Base-by-base conservation (phyloP, 495 filamentous ascomycete species). In the Penicillium herquei region DNA sequence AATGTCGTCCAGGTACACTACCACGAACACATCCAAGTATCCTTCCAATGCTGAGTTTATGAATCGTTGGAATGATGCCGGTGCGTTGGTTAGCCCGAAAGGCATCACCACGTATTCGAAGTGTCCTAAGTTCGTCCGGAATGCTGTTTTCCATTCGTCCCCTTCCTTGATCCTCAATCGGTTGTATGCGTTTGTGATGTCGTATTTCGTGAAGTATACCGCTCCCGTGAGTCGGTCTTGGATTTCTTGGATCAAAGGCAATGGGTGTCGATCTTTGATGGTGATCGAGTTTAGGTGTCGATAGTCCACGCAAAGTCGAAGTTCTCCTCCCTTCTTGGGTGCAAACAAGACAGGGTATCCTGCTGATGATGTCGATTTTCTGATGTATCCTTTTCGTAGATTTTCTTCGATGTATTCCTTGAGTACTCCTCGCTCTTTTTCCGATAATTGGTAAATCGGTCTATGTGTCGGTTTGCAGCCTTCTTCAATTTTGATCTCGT, bases 301-400 rank as follows among this genome's bases (percentile, higher is more conserved):
- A 49, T 78, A 83, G 44, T 83, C 68, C 0, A 81, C 58, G 65
- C 68, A 83, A 37, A 85, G 57, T 0, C 66, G 48, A 0, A 80
- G 35, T 0, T 69, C 67, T 39, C 70, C 67, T 18, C 65, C 59
- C 1, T 46, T 49, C 48, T 79, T 81, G 2, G 30, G 12, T 0
- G 60, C 64, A 37, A 80, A 71, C 0, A 80, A 45, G 11, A 81
- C 61, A 11, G 61, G 70, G 0, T 66, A 63, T 0, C 58, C 61
- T 6, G 44, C 63, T 0, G 52, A 56, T 1, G 68, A 44, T 12
- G 43, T 55, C 21, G 51, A 68, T 1, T 21, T 51, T 73, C 77
- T 76, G 40, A 76, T 79, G 75, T 65, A 83, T 1, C 58, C 58
- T 33, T 58, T 43, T 3, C 18, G 18, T 3, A 58, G 21, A 13